Percentiles rank a stretch among this genome's conserved stretches.
These are phyloP conservation scores for Fusarium mexicanum DNA, from an alignment of 2,329 filamentous ascomycete genomes.

Conservation along the genomic window DNA sequence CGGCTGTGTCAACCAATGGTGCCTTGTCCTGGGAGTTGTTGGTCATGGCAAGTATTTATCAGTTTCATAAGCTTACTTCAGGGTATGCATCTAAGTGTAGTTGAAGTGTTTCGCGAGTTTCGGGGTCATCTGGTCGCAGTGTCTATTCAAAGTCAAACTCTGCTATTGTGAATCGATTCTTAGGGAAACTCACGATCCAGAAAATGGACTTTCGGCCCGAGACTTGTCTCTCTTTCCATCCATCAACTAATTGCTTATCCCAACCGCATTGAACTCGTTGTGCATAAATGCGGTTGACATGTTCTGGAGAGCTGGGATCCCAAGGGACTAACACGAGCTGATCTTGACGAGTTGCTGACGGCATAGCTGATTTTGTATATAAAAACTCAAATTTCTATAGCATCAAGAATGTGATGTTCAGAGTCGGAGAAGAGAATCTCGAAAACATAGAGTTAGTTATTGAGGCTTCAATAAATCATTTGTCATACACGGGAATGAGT, in stretches of 20 bases:
- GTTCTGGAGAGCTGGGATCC: conserved; percentile 33
- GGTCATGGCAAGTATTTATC: fast-evolving
- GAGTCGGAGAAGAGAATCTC: too few species aligned
- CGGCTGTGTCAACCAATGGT: conserved; percentile 28
- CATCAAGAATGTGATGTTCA: too few species aligned
- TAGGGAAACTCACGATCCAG: conserved; percentile 33
- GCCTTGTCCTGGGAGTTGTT: conserved; percentile 10
- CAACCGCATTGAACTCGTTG: conserved; percentile 39
- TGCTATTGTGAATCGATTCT: too few species aligned
- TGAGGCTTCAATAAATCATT: neutral
- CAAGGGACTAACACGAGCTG: conserved; percentile 36
- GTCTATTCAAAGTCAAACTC: conserved; percentile 16
- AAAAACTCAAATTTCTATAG: neutral
- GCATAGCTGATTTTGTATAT: neutral
- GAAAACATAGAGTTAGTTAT: neutral
- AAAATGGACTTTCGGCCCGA: conserved; percentile 37
- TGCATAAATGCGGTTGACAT: conserved; percentile 15
- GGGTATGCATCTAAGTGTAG: conserved; percentile 30
- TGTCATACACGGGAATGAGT: neutral
- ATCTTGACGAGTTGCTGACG: neutral
- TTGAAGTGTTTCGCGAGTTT: neutral
- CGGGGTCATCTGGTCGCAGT: conserved; percentile 1
- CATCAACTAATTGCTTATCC: conserved; percentile 26
- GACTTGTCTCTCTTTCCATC: conserved; percentile 30
- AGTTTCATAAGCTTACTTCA: neutral